Evolutionary conservation across 2,329 filamentous ascomycete genomes (phyloP).

Genomic region (Pseudocercospora pini-densiflorae): DNA sequence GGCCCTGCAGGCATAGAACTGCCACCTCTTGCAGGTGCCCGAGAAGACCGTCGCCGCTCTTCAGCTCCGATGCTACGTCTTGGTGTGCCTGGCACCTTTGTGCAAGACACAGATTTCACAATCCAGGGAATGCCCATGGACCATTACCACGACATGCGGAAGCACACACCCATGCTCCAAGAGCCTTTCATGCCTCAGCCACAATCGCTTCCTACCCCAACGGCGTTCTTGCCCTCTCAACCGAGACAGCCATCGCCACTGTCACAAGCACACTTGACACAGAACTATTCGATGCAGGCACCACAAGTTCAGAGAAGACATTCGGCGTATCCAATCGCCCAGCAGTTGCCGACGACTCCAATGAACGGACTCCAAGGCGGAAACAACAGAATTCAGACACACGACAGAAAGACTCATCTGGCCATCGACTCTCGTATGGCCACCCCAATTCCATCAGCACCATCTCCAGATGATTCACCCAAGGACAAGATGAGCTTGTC

Average conservation of each 20-base stretch:
- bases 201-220: conserved; percentile 31
- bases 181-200: conserved; percentile 41
- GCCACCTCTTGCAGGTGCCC: conserved; percentile 40
- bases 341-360: conserved; percentile 26
- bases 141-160: conserved; percentile 34
- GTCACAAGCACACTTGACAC: conserved; percentile 29
- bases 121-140: conserved; percentile 39
- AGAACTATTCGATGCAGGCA: conserved; percentile 36
- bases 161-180: conserved; percentile 40
- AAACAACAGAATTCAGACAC: conserved; percentile 20
- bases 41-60: conserved; percentile 37
- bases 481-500: conserved; percentile 46
- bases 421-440: conserved; percentile 36
- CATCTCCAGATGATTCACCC: conserved; percentile 40
- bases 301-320: conserved; percentile 29
- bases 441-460: conserved; percentile 34
- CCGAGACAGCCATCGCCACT: conserved; percentile 30
- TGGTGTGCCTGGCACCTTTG: conserved; percentile 40
- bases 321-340: conserved; percentile 27
- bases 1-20: conserved; percentile 49
- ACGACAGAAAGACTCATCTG: conserved; percentile 26
- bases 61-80: conserved; percentile 43
- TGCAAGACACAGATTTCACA: conserved; percentile 37
- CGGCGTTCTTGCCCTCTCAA: conserved; percentile 33
- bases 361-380: conserved; percentile 33